Conservation (phyloP, 805 yeast genomes). For the Hanseniaspora nectarophila region DNA sequence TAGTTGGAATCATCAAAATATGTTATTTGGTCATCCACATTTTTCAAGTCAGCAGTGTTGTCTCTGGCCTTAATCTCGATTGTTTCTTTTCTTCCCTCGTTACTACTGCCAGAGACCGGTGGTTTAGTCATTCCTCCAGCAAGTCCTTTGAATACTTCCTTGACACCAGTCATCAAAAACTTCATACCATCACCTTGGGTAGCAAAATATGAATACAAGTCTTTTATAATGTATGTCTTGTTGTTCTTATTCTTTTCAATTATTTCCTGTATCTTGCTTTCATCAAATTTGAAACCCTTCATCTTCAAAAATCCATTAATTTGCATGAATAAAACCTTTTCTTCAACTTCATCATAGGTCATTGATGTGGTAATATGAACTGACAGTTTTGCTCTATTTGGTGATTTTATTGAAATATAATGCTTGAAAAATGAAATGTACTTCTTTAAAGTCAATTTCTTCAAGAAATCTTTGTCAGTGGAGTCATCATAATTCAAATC, state of each 20-base stretch:
- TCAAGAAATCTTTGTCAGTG: slow-evolving; percentile 28
- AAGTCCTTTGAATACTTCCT: slow-evolving; percentile 27
- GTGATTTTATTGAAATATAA: slow-evolving; percentile 31
- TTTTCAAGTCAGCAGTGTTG: background rate
- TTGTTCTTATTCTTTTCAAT: slow-evolving; percentile 32
- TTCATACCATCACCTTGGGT: slow-evolving; percentile 33
- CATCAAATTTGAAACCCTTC: slow-evolving; percentile 38
- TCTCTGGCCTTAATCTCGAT: background rate
- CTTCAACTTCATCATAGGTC: slow-evolving; percentile 29
- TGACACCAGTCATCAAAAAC: slow-evolving; percentile 28
- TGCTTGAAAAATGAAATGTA: slow-evolving; percentile 30
- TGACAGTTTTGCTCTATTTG: slow-evolving; percentile 32
- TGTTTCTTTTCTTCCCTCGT: background rate
- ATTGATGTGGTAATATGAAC: slow-evolving; percentile 33
- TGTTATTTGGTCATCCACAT: background rate
- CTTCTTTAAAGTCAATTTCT: slow-evolving; percentile 25
- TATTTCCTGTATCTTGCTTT: slow-evolving; percentile 31
- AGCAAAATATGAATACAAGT: slow-evolving; percentile 34
- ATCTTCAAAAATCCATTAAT: slow-evolving; percentile 35
- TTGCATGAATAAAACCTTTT: slow-evolving; percentile 31
- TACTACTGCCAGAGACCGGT: background rate
- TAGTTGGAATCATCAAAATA: background rate
- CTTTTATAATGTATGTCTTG: slow-evolving; percentile 30
- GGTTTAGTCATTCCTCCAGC: background rate
- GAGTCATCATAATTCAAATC: slow-evolving; percentile 27